Conservation (phyloP, 768 basidiomycete genomes). For the Boletus subparvulus region DNA sequence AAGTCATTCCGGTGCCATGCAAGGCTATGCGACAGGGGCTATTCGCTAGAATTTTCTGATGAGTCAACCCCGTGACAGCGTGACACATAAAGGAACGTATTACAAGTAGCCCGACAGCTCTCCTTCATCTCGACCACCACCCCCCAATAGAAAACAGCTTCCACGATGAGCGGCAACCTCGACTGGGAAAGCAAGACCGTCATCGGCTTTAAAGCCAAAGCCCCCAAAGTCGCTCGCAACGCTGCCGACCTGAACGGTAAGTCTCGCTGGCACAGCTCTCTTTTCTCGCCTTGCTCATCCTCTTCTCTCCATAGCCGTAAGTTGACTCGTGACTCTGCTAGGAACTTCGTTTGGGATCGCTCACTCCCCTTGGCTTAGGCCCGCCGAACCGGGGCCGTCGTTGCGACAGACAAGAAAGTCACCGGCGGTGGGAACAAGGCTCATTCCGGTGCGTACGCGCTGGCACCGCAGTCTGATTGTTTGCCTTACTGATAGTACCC, state of each 20-base stretch:
- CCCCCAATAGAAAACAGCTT: neutral
- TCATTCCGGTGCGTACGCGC: slow-evolving; percentile 53
- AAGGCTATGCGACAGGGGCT: too few species aligned
- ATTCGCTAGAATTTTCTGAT: neutral
- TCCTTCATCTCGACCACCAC: slow-evolving; percentile 16
- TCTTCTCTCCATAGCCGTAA: slow-evolving; percentile 47
- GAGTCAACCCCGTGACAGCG: slow-evolving; percentile 1
- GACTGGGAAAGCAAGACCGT: slow-evolving; percentile 76
- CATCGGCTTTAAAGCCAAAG: slow-evolving; percentile 67
- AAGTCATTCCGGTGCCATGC: too few species aligned
- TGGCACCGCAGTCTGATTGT: neutral
- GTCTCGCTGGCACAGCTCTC: neutral
- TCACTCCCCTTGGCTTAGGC: slow-evolving; percentile 46
- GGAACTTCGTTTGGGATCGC: neutral
- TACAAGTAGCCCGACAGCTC: neutral
- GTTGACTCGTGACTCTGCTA: slow-evolving; percentile 20
- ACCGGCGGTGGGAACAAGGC: slow-evolving; percentile 72
- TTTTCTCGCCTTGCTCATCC: slow-evolving; percentile 13
- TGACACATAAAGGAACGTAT: neutral
- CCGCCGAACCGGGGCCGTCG: slow-evolving; percentile 70
- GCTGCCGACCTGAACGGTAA: slow-evolving; percentile 56
- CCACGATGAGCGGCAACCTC: slow-evolving; percentile 42
- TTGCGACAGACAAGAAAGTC: slow-evolving; percentile 81
- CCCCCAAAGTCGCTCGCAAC: slow-evolving; percentile 63
- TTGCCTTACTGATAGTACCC: neutral